Evolutionary conservation across 768 basidiomycete species (phyloP), one percentile per base, ranked within the genome.

Genomic region (Macrolepiota fuliginosa): DNA sequence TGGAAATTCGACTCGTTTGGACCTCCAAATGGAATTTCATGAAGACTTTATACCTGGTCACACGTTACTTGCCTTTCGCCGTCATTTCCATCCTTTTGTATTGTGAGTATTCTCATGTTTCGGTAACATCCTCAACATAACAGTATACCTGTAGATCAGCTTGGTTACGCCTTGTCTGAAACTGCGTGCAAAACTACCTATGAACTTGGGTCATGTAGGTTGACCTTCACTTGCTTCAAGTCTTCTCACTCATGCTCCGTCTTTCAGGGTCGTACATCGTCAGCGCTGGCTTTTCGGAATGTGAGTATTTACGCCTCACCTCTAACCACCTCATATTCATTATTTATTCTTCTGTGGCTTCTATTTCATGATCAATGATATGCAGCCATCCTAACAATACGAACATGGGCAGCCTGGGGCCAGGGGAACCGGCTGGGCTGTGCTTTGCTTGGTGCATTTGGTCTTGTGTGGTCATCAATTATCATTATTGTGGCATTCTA

Each of bases 1-100:
- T 36, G 56, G 56, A 56, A 35, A n/a, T 60, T 7, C 53, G 50
- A 11, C 39, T 60, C 5, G 19, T 54, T 7, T 60, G 58, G 58
- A 10, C 19, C 11, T 42, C 51, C 2, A 9, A 17, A 17, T 60
- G 58, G 58, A 42, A 19, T 17, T 15, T 42, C 3, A 54, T 39
- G 11, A 60, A 60, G 37, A 10, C 42, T 9, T 15, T 60, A 25
- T 60, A 32, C 58, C 35, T 60, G 4, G 25, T 60, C 15, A 46
- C 50, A 22, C 25, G 51, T 15, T 60, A 60, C 32, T 22, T 60
- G 51, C 58, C 58, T 40, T 60, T 54, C 25, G 35, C 29, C 13
- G 47, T 49, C 29, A 19, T 36, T 27, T 17, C 49, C 17, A 13
- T 29, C 4, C n/a, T 32, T 12, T 10, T 59, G 12, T 39, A 51